A percentile compares a stretch with the other conserved stretches of the same genome.
These are phyloP conservation scores for Trichosporon inkin DNA, from an alignment of 1,284 basidiomycete genomes.

Conservation along the genomic window DNA sequence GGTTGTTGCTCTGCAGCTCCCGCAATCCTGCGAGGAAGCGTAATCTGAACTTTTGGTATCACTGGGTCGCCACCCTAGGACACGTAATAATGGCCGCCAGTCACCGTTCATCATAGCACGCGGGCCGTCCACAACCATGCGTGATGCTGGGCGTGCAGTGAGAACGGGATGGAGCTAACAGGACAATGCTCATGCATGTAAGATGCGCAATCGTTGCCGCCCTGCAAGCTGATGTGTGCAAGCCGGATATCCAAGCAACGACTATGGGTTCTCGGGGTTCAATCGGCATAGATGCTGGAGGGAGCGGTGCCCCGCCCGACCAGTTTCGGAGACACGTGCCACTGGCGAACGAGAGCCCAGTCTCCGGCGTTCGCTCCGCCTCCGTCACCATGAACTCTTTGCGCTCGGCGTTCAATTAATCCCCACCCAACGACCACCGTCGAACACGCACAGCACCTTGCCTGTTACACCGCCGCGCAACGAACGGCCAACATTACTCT, in stretches of 20 bases:
- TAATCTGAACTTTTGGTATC: constrained; percentile 8
- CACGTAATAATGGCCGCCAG: not conserved
- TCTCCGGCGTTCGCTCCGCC: constrained; percentile 1
- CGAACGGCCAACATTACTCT: not conserved
- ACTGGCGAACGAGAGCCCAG: not conserved
- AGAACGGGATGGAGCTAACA: not conserved
- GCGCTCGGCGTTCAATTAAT: not conserved
- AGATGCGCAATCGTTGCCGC: not conserved
- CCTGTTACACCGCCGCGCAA: not conserved
- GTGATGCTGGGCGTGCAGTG: not conserved
- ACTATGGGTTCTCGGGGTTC: not conserved
- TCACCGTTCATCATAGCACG: not conserved
- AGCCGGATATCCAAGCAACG: too few species aligned
- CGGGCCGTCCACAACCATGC: not conserved
- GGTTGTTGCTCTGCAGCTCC: not conserved
- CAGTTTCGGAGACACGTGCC: not conserved
- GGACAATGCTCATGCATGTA: not conserved
- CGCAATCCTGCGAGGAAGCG: constrained; percentile 4
- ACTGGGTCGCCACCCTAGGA: not conserved
- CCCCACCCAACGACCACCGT: not conserved
- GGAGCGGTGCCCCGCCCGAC: not conserved
- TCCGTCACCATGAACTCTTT: not conserved
- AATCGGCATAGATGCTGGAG: not conserved
- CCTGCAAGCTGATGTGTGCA: too few species aligned
- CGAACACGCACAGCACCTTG: not conserved